Evolutionary conservation across 1,284 basidiomycete genomes (phyloP), one percentile per base, ranked within the genome.

Genomic region (Ceratobasidium sp.): DNA sequence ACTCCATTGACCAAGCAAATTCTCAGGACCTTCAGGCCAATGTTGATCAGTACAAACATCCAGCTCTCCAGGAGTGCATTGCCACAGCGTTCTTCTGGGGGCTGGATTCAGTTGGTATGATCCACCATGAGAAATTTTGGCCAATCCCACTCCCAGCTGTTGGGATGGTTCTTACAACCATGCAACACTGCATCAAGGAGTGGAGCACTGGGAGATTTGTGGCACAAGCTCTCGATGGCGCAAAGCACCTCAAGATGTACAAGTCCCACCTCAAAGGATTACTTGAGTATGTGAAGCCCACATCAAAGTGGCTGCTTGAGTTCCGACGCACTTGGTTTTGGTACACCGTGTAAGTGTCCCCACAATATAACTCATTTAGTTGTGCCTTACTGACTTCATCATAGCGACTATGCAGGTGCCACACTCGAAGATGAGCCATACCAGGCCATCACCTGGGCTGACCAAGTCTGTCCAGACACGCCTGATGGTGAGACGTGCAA

Each of bases 131-230:
- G 9, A 46, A 33, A n/a, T 63, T 49, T 28, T 25, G 25, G 8
- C 61, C 42, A 1, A 28, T 63, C 12, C 61, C 61, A 0, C 25
- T 63, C 23, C 61, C 61, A 18, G 16, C 61, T 3, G 18, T 63
- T 49, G 61, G 44, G 21, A 30, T 36, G 7, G 28, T 49, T 14
- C 42, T 63, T 44, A 63, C 61, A 25, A 28, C 21, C 2, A 48
- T 48, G 61, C 61, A 63, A 49, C 61, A 63, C 30, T 30, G 23
- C 3, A 49, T 63, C 16, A 28, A 30, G 16, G 61, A 63, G 44
- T 63, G 61, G 61, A 48, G 49, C 12, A 21, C 61, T 8, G 42
- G 61, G 1, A 21, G 30, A 1, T 21, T 11, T 28, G 11, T 33
- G 1, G 6, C 7, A 14, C 11, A 8, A 1, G 44, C 33, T 12